phyloP scores from a whole-genome alignment of 495 filamentous ascomycete genomes.

The Filosporella fistucella region DNA sequence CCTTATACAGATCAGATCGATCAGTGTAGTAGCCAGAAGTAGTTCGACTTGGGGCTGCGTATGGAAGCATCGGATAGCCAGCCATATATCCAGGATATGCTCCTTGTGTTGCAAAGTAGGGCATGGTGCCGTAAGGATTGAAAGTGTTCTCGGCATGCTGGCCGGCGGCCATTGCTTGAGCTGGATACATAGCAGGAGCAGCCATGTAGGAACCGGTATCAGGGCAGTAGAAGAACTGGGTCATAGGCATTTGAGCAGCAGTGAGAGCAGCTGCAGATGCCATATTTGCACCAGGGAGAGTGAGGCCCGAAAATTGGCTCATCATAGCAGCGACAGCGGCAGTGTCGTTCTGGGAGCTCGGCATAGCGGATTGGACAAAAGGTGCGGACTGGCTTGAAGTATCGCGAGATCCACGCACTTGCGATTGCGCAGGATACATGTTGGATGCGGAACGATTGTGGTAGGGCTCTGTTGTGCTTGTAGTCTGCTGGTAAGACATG shows the following conservation, averaged over 20 bases:
- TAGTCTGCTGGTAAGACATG: conserved; percentile 30
- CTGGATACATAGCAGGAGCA: conserved; percentile 23
- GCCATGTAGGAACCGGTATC: conserved; percentile 34
- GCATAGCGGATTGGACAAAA: conserved; percentile 5
- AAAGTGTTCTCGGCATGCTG: conserved; percentile 23
- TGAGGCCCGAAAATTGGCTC: conserved; percentile 35
- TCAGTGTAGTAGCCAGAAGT: conserved; percentile 23
- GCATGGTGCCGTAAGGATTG: conserved; percentile 10
- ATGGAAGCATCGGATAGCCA: conserved; percentile 34
- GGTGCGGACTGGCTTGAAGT: conserved; percentile 15
- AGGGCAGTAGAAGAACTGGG: conserved; percentile 29
- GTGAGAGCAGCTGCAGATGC: conserved; percentile 22
- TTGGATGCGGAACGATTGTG: conserved; percentile 15
- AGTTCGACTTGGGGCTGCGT: conserved; percentile 40
- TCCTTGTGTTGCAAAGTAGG: conserved; percentile 26
- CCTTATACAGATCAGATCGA: conserved; percentile 35
- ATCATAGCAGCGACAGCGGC: conserved; percentile 25
- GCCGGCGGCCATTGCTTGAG: conserved; percentile 16
- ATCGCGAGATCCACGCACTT: conserved; percentile 18
- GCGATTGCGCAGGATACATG: conserved; percentile 24
- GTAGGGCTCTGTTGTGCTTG: conserved; percentile 13
- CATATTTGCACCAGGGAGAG: conserved; percentile 29
- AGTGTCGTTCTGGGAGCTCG: conserved; percentile 12
- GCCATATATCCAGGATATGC: conserved; percentile 31
- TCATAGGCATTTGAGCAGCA: conserved; percentile 20